These are phyloP conservation scores for Mycosarcoma mackinlayi DNA, from an alignment of 1,284 basidiomycete species.

Conservation along the genomic window DNA sequence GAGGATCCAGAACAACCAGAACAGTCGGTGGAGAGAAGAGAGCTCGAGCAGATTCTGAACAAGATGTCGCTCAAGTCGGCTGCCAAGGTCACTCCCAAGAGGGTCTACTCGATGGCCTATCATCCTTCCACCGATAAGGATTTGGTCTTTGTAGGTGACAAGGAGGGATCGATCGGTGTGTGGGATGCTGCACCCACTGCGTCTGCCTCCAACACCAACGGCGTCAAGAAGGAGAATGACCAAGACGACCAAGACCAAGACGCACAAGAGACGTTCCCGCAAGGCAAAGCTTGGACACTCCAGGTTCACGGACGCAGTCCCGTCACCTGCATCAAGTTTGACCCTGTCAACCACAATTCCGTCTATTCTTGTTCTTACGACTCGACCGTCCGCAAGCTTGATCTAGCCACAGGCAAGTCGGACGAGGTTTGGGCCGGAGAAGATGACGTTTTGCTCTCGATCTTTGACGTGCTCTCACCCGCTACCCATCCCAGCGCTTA, in stretches of 20 bases:
- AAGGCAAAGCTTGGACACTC: conserved; percentile 54
- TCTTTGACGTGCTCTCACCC: conserved; percentile 64
- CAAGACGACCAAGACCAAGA: conserved; percentile 39
- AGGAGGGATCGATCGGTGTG: conserved; percentile 61
- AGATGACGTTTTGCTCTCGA: conserved; percentile 57
- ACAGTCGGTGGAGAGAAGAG: conserved; percentile 14
- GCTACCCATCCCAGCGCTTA: conserved; percentile 47
- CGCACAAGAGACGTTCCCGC: conserved; percentile 13
- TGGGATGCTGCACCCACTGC: conserved; percentile 57
- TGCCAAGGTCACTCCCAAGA: conserved; percentile 54
- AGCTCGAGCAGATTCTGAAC: conserved; percentile 51
- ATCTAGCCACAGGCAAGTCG: conserved; percentile 40
- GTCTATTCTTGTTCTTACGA: conserved; percentile 63
- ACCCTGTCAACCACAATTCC: conserved; percentile 50
- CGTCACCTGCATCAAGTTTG: conserved; percentile 63
- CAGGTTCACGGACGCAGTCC: conserved; percentile 60
- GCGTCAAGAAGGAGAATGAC: conserved; percentile 30
- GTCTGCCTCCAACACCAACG: not conserved
- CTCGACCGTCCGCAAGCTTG: conserved; percentile 57
- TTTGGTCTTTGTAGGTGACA: conserved; percentile 64
- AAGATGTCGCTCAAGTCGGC: conserved; percentile 56
- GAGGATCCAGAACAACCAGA: conserved; percentile 7
- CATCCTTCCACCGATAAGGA: conserved; percentile 61
- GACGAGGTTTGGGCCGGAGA: conserved; percentile 57
- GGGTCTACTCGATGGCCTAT: conserved; percentile 61